Percentiles rank a stretch among this genome's conserved stretches.
phyloP scores from a whole-genome alignment of 176 grass and related monocot genomes.

The Triticum urartu region DNA sequence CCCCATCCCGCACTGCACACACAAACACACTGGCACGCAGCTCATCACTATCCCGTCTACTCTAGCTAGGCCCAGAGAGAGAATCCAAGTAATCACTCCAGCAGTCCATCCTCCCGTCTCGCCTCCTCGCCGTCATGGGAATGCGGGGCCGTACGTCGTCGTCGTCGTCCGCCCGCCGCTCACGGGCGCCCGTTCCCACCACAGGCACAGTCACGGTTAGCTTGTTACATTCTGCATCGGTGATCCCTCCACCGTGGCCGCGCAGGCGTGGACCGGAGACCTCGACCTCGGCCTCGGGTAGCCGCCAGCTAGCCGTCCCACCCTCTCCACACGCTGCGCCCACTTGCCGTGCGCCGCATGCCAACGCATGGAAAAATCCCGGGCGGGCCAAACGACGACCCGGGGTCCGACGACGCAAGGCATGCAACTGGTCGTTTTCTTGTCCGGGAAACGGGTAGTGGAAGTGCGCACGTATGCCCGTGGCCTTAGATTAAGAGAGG shows the following conservation, averaged over 20 bases:
- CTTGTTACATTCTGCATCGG: background rate
- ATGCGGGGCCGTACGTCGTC: background rate
- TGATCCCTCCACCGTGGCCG: slow-evolving; percentile 4
- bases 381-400: background rate
- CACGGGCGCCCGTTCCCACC: slow-evolving; percentile 36
- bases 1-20: slow-evolving; percentile 31
- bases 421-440: background rate
- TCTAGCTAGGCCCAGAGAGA: background rate
- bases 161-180: slow-evolving; percentile 19
- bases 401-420: slow-evolving; percentile 15
- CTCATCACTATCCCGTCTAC: background rate
- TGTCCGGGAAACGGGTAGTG: background rate
- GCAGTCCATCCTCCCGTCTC: background rate
- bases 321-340: slow-evolving; percentile 24
- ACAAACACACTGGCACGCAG: background rate
- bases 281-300: background rate
- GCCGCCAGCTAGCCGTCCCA: slow-evolving; percentile 1
- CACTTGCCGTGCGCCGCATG: slow-evolving; percentile 13
- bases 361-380: slow-evolving; percentile 21
- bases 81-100: background rate
- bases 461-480: background rate
- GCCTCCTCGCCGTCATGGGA: background rate
- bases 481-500: background rate
- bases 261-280: slow-evolving; percentile 34
- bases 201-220: background rate